Evolutionary conservation across 345 rosid genomes (phyloP).

Genomic region (Salix arbutifolia): DNA sequence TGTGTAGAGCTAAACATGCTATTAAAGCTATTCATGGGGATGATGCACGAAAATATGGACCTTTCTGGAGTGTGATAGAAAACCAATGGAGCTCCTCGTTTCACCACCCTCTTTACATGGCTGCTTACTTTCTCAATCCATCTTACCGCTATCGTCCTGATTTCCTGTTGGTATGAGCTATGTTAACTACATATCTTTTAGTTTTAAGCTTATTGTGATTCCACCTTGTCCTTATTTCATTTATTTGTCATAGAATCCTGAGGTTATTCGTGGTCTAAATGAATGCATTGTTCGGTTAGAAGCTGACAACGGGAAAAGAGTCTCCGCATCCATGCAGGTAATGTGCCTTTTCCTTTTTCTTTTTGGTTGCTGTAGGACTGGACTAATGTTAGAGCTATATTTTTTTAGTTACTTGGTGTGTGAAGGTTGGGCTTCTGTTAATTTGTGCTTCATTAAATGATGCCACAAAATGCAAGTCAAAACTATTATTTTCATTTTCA

Average conservation of each 20-base stretch:
- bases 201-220: not conserved
- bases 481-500: not conserved
- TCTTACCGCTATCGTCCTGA: slow-evolving; percentile 71
- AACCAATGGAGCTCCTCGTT: slow-evolving; percentile 63
- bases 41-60: slow-evolving; percentile 56
- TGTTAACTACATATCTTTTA: not conserved
- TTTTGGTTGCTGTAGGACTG: not conserved
- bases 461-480: not conserved
- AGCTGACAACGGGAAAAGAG: slow-evolving; percentile 61
- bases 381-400: not conserved
- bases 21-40: slow-evolving; percentile 37
- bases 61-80: slow-evolving; percentile 78
- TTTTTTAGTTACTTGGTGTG: not conserved
- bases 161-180: slow-evolving; percentile 56
- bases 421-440: not conserved
- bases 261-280: slow-evolving; percentile 75
- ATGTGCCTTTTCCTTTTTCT: not conserved
- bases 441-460: not conserved
- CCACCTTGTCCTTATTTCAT: not conserved
- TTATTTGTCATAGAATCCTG: slow-evolving; percentile 52
- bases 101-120: slow-evolving; percentile 80
- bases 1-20: slow-evolving; percentile 37
- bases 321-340: slow-evolving; percentile 91
- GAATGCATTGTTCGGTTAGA: slow-evolving; percentile 85
- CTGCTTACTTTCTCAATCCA: slow-evolving; percentile 91